These are phyloP conservation scores for Bauhinia variegata DNA, from an alignment of 306 rosid genomes.

Conservation along the genomic window DNA sequence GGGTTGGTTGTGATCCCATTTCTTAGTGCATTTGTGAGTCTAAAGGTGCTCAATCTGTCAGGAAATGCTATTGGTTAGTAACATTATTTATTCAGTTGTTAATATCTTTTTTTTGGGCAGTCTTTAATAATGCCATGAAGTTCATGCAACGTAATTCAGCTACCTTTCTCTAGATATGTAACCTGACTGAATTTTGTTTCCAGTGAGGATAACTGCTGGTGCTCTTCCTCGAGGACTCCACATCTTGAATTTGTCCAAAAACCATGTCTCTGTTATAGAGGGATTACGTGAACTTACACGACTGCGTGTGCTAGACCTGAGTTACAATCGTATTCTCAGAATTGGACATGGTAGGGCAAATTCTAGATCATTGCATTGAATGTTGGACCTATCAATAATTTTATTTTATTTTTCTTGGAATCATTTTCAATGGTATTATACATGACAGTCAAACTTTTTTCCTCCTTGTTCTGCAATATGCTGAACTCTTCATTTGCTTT, in stretches of 20 bases:
- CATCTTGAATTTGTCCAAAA: conserved; percentile 79
- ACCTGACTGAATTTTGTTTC: conserved; percentile 36
- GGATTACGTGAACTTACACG: conserved; percentile 93
- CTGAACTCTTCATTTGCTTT: conserved; percentile 15
- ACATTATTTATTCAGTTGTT: conserved; percentile 11
- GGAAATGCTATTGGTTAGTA: conserved; percentile 84
- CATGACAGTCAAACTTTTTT: conserved; percentile 22
- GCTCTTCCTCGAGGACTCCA: conserved; percentile 96
- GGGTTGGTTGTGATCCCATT: conserved; percentile 91
- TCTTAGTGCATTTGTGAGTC: conserved; percentile 77
- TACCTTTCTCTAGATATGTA: conserved; percentile 14
- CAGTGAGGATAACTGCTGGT: conserved; percentile 86
- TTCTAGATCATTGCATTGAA: conserved; percentile 7
- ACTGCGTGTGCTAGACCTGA: conserved; percentile 84
- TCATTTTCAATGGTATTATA: neutral
- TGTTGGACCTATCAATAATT: neutral
- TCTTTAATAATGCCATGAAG: conserved; percentile 16
- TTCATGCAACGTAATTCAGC: neutral
- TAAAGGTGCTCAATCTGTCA: conserved; percentile 81
- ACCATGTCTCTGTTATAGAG: conserved; percentile 72
- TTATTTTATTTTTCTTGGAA: neutral
- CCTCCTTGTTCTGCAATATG: neutral
- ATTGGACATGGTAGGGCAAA: conserved; percentile 81
- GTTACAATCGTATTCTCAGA: conserved; percentile 81
- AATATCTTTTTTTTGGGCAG: conserved; percentile 13